A percentile compares a stretch with the other conserved stretches of the same genome.
phyloP scores from a whole-genome alignment of 495 filamentous ascomycete genomes.

The Achaetomiella virescens region DNA sequence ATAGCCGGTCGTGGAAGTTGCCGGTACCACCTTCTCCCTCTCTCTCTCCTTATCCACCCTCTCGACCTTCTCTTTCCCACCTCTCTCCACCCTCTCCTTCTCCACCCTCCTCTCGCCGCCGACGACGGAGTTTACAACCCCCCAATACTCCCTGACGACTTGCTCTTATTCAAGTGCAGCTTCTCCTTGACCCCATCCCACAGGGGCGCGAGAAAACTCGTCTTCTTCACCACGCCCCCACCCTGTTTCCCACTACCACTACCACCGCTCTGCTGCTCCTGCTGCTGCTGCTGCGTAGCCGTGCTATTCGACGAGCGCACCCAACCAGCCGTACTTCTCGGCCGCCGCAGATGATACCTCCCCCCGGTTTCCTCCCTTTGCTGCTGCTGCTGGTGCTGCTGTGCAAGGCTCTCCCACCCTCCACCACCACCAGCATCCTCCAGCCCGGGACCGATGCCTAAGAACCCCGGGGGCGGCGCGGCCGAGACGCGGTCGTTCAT shows the following conservation, averaged over 20 bases:
- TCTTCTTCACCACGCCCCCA: slow-evolving; percentile 5
- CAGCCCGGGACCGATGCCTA: slow-evolving; percentile 27
- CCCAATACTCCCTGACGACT: slow-evolving; percentile 21
- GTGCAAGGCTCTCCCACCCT: background rate
- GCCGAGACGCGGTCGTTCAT: slow-evolving; percentile 72
- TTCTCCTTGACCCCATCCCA: slow-evolving; percentile 32
- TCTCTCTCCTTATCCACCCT: background rate
- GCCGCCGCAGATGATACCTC: slow-evolving; percentile 3
- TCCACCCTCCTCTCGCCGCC: slow-evolving; percentile 3
- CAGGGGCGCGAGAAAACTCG: slow-evolving; percentile 26
- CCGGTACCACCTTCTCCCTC: background rate
- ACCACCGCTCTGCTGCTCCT: background rate
- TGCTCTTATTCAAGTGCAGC: slow-evolving; percentile 20
- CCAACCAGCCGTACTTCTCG: slow-evolving; percentile 4
- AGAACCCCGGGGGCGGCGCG: slow-evolving; percentile 57
- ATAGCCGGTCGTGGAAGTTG: slow-evolving; percentile 20
- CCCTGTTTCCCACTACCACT: slow-evolving; percentile 3
- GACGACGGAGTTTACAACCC: slow-evolving; percentile 5
- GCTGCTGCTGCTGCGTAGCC: background rate
- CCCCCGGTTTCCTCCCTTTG: background rate
- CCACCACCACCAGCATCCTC: background rate
- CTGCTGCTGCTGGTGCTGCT: no score
- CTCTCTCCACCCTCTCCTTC: background rate
- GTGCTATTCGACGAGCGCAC: background rate
- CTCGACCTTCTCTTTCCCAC: no score